phyloP scores from a whole-genome alignment of 495 filamentous ascomycete species.

The Penicillium soppii region DNA sequence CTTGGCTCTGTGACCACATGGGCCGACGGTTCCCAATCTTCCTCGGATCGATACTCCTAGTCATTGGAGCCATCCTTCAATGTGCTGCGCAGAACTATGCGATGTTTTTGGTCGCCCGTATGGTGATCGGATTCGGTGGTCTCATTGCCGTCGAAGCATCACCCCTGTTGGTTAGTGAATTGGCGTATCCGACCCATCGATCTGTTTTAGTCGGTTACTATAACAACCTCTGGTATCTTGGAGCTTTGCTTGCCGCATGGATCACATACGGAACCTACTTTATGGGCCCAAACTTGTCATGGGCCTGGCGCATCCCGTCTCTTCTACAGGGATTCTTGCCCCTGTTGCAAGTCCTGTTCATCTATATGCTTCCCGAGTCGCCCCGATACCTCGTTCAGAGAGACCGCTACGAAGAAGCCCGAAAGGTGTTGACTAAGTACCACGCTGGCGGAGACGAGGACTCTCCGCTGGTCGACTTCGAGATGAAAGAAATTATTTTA shows the following conservation, averaged over 20 bases:
- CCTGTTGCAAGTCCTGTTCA: constrained; percentile 36
- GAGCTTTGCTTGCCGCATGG: neutral
- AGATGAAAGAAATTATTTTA: constrained; percentile 57
- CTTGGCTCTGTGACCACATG: neutral
- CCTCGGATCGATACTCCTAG: neutral
- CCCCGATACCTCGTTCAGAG: constrained; percentile 45
- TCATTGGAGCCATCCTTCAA: neutral
- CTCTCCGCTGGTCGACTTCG: constrained; percentile 52
- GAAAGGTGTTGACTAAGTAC: constrained; percentile 48
- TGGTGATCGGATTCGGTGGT: constrained; percentile 65
- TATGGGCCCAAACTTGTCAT: constrained; percentile 21
- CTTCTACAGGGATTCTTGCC: constrained; percentile 35
- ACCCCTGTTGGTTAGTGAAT: constrained; percentile 59
- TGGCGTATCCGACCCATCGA: constrained; percentile 66
- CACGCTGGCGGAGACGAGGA: constrained; percentile 53
- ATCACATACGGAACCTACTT: constrained; percentile 18
- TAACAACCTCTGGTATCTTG: constrained; percentile 57
- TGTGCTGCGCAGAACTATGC: constrained; percentile 2
- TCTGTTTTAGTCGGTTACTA: constrained; percentile 65
- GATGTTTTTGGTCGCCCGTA: constrained; percentile 66
- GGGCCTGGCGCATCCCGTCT: constrained; percentile 46
- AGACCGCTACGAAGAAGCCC: constrained; percentile 53
- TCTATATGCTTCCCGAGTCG: constrained; percentile 43
- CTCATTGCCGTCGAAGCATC: constrained; percentile 65
- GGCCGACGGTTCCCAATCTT: neutral